These are phyloP conservation scores for Tetrahymena borealis DNA, from an alignment of 73 alveolate species.

Conservation along the genomic window DNA sequence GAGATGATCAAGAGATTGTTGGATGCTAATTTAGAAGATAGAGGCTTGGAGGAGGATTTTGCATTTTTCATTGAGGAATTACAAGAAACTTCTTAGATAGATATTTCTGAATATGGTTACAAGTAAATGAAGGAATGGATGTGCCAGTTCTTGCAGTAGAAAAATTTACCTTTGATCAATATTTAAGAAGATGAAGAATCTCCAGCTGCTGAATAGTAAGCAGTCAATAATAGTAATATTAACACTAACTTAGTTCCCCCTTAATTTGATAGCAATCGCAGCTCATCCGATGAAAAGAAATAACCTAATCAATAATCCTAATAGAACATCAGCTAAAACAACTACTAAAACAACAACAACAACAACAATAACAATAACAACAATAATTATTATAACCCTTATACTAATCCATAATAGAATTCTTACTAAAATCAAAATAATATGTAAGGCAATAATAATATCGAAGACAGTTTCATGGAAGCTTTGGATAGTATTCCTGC, in stretches of 20 bases:
- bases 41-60: neutral
- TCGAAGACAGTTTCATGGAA: neutral
- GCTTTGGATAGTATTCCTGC: neutral
- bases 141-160: neutral
- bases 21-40: neutral
- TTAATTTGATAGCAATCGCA: no score
- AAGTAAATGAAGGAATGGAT: neutral
- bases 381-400: neutral
- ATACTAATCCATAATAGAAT: neutral
- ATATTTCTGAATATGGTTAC: neutral
- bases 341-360: no score
- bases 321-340: no score
- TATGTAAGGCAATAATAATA: neutral
- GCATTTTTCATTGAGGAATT: neutral
- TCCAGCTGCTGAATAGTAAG: no score
- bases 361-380: no score
- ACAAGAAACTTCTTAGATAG: neutral
- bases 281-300: no score
- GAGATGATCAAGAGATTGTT: neutral
- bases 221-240: neutral
- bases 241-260: neutral
- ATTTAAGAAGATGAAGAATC: neutral
- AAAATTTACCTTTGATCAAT: neutral
- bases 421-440: no score
- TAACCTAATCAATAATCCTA: no score